Conservation (phyloP, 768 basidiomycete species). For the Podaxis sp. region DNA sequence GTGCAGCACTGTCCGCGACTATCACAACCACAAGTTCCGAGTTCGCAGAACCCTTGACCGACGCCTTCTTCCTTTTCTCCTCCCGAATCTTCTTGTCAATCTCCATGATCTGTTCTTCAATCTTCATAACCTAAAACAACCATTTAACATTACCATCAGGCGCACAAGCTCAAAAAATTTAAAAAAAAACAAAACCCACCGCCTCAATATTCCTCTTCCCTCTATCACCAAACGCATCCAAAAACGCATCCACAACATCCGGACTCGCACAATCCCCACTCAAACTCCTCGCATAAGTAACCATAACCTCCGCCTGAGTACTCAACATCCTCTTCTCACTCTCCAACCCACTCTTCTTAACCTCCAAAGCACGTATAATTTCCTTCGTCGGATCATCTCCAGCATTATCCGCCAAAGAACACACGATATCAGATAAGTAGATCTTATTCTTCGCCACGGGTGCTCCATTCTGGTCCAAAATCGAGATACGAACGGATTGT, state of each 20-base stretch:
- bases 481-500: constrained; percentile 53
- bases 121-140: constrained; percentile 27
- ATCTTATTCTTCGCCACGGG: neutral
- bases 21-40: constrained; percentile 45
- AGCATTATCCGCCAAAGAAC: constrained; percentile 29
- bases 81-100: constrained; percentile 39
- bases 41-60: constrained; percentile 33
- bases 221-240: constrained; percentile 40
- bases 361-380: constrained; percentile 32
- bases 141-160: too few species aligned
- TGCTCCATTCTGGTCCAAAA: constrained; percentile 38
- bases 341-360: constrained; percentile 36
- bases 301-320: constrained; percentile 41
- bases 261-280: constrained; percentile 42
- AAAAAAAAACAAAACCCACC: constrained; percentile 21
- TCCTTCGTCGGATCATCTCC: constrained; percentile 28
- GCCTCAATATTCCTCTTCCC: constrained; percentile 34
- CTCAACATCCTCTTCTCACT: constrained; percentile 38
- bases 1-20: constrained; percentile 32
- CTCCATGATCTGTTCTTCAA: constrained; percentile 41
- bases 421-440: constrained; percentile 53
- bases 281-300: constrained; percentile 44
- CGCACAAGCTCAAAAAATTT: neutral
- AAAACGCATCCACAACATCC: constrained; percentile 36
- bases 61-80: constrained; percentile 29